Evolutionary conservation across 805 yeast genomes (phyloP).

Genomic region (Ogataea nonfermentans): DNA sequence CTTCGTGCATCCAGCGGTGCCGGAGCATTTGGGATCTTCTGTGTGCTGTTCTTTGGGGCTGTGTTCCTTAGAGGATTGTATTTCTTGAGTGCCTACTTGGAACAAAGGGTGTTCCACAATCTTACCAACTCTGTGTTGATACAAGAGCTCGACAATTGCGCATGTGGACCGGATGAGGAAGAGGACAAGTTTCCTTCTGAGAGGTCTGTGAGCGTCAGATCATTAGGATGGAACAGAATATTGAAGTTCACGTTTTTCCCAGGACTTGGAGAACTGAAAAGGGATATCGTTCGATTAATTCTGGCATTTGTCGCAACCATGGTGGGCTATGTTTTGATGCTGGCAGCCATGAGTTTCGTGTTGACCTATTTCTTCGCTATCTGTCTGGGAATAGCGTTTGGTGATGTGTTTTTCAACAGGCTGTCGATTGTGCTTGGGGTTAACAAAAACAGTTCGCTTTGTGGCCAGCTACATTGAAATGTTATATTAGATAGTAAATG

Average conservation of each 20-base stretch:
- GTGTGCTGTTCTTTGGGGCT: slow-evolving; percentile 55
- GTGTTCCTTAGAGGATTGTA: slow-evolving; percentile 59
- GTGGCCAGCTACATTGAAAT: slow-evolving; percentile 30
- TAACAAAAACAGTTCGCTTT: slow-evolving; percentile 34
- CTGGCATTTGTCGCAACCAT: slow-evolving; percentile 61
- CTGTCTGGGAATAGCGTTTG: slow-evolving; percentile 64
- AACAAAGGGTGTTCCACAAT: slow-evolving; percentile 61
- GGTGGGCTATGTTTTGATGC: slow-evolving; percentile 71
- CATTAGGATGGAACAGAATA: slow-evolving; percentile 10
- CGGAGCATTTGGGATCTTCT: slow-evolving; percentile 72
- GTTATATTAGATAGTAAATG: background rate
- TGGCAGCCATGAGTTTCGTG: slow-evolving; percentile 73
- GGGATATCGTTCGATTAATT: slow-evolving; percentile 56
- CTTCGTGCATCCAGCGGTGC: slow-evolving; percentile 54
- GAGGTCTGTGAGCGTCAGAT: slow-evolving; percentile 11
- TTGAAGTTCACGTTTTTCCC: slow-evolving; percentile 34
- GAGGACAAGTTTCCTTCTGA: slow-evolving; percentile 14
- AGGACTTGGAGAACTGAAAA: slow-evolving; percentile 36
- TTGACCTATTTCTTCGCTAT: slow-evolving; percentile 71
- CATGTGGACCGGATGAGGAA: slow-evolving; percentile 34
- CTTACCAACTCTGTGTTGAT: slow-evolving; percentile 29
- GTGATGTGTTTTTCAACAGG: slow-evolving; percentile 68
- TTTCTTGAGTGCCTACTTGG: slow-evolving; percentile 61
- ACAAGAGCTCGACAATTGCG: slow-evolving; percentile 34
- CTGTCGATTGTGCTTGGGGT: slow-evolving; percentile 41